Conservation (phyloP, 148 eudicot species). For the Simmondsia chinensis region DNA sequence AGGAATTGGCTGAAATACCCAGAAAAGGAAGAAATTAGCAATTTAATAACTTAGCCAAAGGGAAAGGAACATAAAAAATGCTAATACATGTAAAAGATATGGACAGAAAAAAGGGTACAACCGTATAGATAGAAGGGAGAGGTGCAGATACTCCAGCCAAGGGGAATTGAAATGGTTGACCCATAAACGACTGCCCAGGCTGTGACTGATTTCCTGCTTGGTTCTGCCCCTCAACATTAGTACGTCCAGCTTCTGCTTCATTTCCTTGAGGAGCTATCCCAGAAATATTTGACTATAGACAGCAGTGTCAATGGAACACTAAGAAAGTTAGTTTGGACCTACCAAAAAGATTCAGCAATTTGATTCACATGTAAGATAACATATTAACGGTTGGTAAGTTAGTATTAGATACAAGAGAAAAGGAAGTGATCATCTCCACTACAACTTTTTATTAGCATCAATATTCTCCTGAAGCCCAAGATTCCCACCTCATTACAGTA, state of each 20-base stretch:
- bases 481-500: no score
- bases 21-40: background rate
- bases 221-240: conserved; percentile 30
- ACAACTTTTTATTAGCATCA: no score
- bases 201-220: conserved; percentile 44
- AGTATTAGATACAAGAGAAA: no score
- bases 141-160: conserved; percentile 49
- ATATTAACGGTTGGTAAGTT: no score
- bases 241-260: conserved; percentile 30
- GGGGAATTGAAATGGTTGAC: conserved; percentile 57
- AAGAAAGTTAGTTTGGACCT: no score
- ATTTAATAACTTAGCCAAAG: conserved; percentile 1
- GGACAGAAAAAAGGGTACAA: conserved; percentile 6
- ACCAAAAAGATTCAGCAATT: no score
- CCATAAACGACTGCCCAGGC: conserved; percentile 38
- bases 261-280: conserved; percentile 39
- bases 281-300: conserved; percentile 23
- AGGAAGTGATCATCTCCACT: no score
- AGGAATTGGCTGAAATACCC: conserved; percentile 79
- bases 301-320: no score
- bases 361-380: no score
- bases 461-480: no score
- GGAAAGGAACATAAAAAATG: background rate
- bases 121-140: conserved; percentile 60
- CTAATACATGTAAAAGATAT: background rate